These are phyloP conservation scores for Rhodomyrtus psidioides DNA, from an alignment of 441 rosid genomes.

Conservation along the genomic window DNA sequence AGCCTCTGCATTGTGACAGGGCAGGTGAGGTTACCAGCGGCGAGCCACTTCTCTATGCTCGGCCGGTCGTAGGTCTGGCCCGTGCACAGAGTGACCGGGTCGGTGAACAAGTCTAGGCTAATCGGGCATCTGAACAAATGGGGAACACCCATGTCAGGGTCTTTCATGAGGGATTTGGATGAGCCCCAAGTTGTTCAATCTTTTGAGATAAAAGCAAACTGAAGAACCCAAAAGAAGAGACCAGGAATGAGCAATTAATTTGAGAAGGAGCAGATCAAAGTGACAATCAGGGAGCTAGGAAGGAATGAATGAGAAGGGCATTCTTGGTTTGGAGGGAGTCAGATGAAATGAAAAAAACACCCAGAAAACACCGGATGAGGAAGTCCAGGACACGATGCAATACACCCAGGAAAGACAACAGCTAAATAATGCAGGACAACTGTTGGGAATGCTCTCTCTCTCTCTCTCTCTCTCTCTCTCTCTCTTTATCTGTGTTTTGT, in stretches of 20 bases:
- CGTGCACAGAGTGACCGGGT: conserved; percentile 60
- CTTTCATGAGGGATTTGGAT: conserved; percentile 10
- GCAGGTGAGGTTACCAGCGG: conserved; percentile 43
- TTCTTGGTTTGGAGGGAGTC: neutral
- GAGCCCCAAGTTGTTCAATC: neutral
- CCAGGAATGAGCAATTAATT: neutral
- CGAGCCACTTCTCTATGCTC: conserved; percentile 52
- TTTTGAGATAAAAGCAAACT: neutral
- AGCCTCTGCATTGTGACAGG: conserved; percentile 13
- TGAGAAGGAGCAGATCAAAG: neutral
- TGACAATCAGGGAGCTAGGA: neutral
- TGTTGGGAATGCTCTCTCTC: neutral
- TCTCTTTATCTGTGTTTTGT: neutral
- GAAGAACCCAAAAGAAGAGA: neutral
- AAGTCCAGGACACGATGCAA: neutral
- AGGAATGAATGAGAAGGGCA: neutral
- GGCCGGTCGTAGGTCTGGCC: conserved; percentile 69
- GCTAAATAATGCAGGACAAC: neutral
- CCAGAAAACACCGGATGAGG: neutral
- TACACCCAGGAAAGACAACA: neutral
- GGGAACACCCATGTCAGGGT: conserved; percentile 30
- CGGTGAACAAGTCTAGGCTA: conserved; percentile 45
- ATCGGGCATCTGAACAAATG: conserved; percentile 59
- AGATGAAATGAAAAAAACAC: neutral
- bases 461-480: neutral